phyloP scores from a whole-genome alignment of 2,329 filamentous ascomycete genomes.

The Cephalotrichum gorgonifer region DNA sequence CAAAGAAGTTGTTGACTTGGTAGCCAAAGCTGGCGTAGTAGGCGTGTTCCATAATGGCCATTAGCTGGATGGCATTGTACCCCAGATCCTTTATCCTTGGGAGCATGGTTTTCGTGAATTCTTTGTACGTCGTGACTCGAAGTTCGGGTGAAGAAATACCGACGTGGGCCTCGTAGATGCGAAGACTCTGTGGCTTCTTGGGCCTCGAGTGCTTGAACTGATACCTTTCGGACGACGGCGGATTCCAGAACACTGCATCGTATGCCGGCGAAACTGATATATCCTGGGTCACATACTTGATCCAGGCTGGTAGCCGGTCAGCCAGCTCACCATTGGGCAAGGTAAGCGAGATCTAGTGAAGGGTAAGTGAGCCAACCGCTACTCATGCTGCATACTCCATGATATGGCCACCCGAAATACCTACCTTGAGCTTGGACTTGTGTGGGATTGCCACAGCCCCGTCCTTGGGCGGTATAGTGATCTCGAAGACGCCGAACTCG shows the following conservation, averaged over 20 bases:
- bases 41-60: slow-evolving; percentile 99
- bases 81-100: slow-evolving; percentile 82
- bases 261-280: slow-evolving; percentile 82
- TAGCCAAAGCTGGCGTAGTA: slow-evolving; percentile 99
- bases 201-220: slow-evolving; percentile 75
- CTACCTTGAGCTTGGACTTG: slow-evolving; percentile 91
- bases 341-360: slow-evolving; percentile 65
- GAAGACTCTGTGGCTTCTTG: slow-evolving; percentile 72
- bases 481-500: slow-evolving; percentile 76
- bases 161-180: slow-evolving; percentile 97
- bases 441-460: slow-evolving; percentile 76
- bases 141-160: slow-evolving; percentile 90
- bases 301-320: slow-evolving; percentile 91
- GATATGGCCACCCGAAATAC: slow-evolving; percentile 7
- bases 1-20: slow-evolving; percentile 98
- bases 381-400: neutral
- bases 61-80: slow-evolving; percentile 96
- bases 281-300: slow-evolving; percentile 94
- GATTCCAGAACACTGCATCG: slow-evolving; percentile 96
- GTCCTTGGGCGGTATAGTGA: slow-evolving; percentile 61
- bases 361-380: neutral
- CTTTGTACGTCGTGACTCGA: slow-evolving; percentile 87
- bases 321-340: slow-evolving; percentile 69
- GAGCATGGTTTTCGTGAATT: slow-evolving; percentile 88
- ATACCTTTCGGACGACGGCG: slow-evolving; percentile 65